Percentiles rank a stretch among this genome's conserved stretches.
Conservation (phyloP, 768 basidiomycete species). For the Daedalea quercina region DNA sequence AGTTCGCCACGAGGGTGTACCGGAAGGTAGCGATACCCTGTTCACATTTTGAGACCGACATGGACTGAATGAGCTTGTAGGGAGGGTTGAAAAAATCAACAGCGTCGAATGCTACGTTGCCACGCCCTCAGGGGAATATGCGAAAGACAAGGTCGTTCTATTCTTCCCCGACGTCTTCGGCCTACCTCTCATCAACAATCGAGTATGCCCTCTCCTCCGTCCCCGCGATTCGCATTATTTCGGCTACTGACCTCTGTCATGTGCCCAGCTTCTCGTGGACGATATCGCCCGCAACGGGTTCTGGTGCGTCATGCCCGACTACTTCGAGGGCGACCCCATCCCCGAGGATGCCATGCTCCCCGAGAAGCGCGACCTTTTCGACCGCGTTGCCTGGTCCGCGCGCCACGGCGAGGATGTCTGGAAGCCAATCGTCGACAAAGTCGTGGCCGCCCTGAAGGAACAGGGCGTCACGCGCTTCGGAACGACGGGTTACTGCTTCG, state of each 20-base stretch:
- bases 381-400: constrained; percentile 27
- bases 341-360: constrained; percentile 7
- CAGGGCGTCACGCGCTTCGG: constrained; percentile 33
- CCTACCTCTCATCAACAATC: constrained; percentile 26
- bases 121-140: constrained; percentile 30
- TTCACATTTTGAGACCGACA: background rate
- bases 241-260: background rate
- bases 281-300: constrained; percentile 28
- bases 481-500: constrained; percentile 38
- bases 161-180: constrained; percentile 36
- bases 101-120: constrained; percentile 35
- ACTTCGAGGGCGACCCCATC: constrained; percentile 22
- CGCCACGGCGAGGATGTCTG: constrained; percentile 27
- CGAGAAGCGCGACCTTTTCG: constrained; percentile 12
- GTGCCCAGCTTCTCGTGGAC: constrained; percentile 22
- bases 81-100: constrained; percentile 27
- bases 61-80: constrained; percentile 13
- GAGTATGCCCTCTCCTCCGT: constrained; percentile 11
- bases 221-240: background rate
- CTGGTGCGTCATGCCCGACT: constrained; percentile 23
- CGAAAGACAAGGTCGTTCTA: constrained; percentile 35
- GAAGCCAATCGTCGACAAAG: constrained; percentile 29
- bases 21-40: constrained; percentile 24
- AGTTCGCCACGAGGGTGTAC: constrained; percentile 29
- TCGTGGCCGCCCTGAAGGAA: constrained; percentile 30